Conservation (phyloP, 2,329 filamentous ascomycete species). For the Apiospora koreana region DNA sequence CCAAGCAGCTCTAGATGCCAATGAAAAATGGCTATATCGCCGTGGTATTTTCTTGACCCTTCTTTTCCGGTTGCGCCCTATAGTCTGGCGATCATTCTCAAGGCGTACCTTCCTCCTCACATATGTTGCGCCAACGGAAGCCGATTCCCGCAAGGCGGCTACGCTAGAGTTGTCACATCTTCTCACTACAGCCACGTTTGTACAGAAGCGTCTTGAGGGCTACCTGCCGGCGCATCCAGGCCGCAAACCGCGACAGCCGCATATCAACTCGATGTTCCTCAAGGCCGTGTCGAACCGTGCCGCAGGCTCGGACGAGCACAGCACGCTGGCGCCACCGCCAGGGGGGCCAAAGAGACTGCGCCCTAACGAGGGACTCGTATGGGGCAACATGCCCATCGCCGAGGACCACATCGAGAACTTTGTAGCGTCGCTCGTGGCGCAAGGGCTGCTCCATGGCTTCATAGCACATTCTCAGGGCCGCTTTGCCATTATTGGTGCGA, state of each 20-base stretch:
- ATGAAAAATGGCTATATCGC: slow-evolving; percentile 73
- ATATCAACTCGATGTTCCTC: slow-evolving; percentile 54
- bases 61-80: slow-evolving; percentile 73
- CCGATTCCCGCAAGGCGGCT: slow-evolving; percentile 63
- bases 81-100: slow-evolving; percentile 82
- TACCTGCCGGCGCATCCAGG: slow-evolving; percentile 44
- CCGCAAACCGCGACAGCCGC: slow-evolving; percentile 37
- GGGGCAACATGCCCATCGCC: slow-evolving; percentile 62
- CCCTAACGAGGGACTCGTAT: slow-evolving; percentile 62
- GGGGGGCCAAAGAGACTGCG: slow-evolving; percentile 49
- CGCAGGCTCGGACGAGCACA: slow-evolving; percentile 19
- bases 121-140: slow-evolving; percentile 66
- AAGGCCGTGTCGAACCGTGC: slow-evolving; percentile 48
- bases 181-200: slow-evolving; percentile 61
- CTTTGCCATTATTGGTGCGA: slow-evolving; percentile 81
- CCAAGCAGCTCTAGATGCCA: slow-evolving; percentile 64
- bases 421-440: slow-evolving; percentile 74
- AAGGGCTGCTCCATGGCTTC: slow-evolving; percentile 82
- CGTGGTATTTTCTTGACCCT: slow-evolving; percentile 77
- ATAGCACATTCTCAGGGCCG: slow-evolving; percentile 74
- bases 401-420: slow-evolving; percentile 74
- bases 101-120: slow-evolving; percentile 77
- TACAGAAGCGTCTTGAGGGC: slow-evolving; percentile 65
- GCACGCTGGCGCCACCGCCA: slow-evolving; percentile 49
- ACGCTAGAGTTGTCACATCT: slow-evolving; percentile 74